Percentiles rank a stretch among this genome's conserved stretches.
phyloP scores from a whole-genome alignment of 768 basidiomycete species.

The Astraeus odoratus region DNA sequence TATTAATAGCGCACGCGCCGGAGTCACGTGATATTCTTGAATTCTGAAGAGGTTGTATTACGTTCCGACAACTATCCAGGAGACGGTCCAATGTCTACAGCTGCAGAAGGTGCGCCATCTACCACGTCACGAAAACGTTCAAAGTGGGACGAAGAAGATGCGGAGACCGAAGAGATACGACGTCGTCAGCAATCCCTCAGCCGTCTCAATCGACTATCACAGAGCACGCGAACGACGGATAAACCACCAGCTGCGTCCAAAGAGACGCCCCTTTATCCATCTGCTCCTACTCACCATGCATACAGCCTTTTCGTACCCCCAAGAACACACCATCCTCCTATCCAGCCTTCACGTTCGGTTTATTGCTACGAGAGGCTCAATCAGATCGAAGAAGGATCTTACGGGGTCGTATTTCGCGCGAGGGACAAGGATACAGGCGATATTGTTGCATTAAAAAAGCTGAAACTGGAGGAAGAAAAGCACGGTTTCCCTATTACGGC shows the following conservation, averaged over 20 bases:
- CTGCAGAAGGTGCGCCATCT: constrained; percentile 29
- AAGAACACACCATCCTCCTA: constrained; percentile 68
- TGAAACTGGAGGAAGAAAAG: constrained; percentile 98
- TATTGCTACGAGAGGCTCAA: constrained; percentile 92
- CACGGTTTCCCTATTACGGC: constrained; percentile 98
- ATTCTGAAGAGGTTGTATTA: too few relatives aligned
- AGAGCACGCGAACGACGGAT: constrained; percentile 14
- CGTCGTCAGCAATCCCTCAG: constrained; percentile 38
- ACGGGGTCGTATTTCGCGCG: constrained; percentile 96
- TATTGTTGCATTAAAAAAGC: constrained; percentile 94
- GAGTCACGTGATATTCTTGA: too few relatives aligned
- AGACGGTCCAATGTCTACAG: constrained; percentile 16
- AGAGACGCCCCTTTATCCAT: constrained; percentile 14
- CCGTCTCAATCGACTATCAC: constrained; percentile 43
- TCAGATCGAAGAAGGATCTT: constrained; percentile 97
- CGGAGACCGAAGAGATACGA: constrained; percentile 32
- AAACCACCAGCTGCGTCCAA: constrained; percentile 10
- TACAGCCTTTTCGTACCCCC: constrained; percentile 73
- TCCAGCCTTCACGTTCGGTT: constrained; percentile 85
- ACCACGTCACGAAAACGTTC: constrained; percentile 69
- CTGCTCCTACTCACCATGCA: constrained; percentile 10
- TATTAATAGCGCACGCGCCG: too few relatives aligned
- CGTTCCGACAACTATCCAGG: too few relatives aligned
- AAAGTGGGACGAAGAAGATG: constrained; percentile 59
- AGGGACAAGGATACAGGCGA: constrained; percentile 91